Conservation (phyloP, 192 early-diverging fungal genomes). For the Backusella psychrophila region DNA sequence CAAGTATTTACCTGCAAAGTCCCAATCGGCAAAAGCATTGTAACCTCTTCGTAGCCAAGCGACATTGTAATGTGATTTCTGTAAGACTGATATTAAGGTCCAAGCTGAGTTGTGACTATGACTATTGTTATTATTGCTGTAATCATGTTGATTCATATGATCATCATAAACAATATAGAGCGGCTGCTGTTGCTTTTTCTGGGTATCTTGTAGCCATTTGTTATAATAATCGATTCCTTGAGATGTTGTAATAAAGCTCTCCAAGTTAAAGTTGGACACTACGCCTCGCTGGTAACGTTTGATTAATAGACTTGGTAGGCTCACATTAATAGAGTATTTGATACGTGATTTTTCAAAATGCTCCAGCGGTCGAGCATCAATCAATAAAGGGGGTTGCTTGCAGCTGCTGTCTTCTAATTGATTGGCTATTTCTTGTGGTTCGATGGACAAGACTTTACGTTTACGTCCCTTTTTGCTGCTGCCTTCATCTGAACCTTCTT, state of each 20-base stretch:
- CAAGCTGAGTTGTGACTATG: neutral
- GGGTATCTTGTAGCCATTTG: slow-evolving; percentile 1
- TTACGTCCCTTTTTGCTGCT: neutral
- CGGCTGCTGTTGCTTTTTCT: neutral
- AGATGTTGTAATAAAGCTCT: slow-evolving; percentile 54
- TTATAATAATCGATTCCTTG: slow-evolving; percentile 45
- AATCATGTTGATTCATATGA: slow-evolving; percentile 1
- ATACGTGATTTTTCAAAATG: slow-evolving; percentile 36
- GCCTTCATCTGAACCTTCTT: neutral
- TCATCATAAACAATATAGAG: slow-evolving; percentile 8
- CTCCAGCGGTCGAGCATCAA: slow-evolving; percentile 27
- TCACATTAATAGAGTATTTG: slow-evolving; percentile 48
- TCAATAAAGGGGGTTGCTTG: slow-evolving; percentile 1
- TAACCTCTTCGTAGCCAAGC: slow-evolving; percentile 47
- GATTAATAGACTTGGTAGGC: slow-evolving; percentile 52
- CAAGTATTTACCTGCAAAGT: neutral
- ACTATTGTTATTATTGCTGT: neutral
- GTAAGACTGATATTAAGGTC: slow-evolving; percentile 8
- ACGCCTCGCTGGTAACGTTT: slow-evolving; percentile 54
- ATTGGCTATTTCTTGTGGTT: slow-evolving; percentile 2
- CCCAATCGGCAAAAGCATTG: slow-evolving; percentile 36
- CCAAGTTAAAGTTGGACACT: slow-evolving; percentile 48
- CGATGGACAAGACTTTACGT: neutral
- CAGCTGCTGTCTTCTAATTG: neutral
- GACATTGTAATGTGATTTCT: slow-evolving; percentile 11